phyloP scores from a whole-genome alignment of 1,284 basidiomycete species.

The Exsudoporus floridanus region DNA sequence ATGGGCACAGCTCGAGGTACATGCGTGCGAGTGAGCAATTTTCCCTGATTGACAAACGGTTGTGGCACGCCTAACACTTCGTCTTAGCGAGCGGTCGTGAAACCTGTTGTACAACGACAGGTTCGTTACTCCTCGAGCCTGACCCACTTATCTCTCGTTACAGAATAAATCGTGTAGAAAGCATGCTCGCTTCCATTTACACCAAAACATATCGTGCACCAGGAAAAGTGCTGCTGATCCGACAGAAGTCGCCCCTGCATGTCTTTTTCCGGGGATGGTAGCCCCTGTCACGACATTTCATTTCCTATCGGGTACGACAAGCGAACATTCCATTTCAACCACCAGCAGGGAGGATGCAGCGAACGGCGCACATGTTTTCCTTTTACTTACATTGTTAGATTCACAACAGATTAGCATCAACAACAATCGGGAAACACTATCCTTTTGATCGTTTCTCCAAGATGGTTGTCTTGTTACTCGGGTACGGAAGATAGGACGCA shows the following conservation, averaged over 20 bases:
- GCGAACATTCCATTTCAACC: neutral
- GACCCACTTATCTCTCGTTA: neutral
- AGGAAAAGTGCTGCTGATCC: neutral
- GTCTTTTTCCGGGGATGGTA: neutral
- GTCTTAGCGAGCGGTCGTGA: neutral
- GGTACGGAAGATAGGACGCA: neutral
- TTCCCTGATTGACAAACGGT: no score
- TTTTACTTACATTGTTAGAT: neutral
- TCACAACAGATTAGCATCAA: neutral
- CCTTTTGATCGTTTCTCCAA: neutral
- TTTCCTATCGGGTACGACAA: neutral
- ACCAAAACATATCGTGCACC: neutral
- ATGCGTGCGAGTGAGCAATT: no score
- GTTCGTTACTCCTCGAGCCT: neutral
- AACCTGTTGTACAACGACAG: neutral
- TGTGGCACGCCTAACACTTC: no score
- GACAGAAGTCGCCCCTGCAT: neutral
- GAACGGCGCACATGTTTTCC: neutral
- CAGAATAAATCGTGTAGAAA: neutral
- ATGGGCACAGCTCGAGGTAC: no score
- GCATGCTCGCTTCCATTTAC: neutral
- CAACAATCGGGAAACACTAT: neutral
- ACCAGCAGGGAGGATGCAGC: neutral
- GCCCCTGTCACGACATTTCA: no score
- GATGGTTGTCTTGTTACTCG: constrained; percentile 2